Conservation (phyloP, 2,329 filamentous ascomycete species). For the Bipolaris cookei region DNA sequence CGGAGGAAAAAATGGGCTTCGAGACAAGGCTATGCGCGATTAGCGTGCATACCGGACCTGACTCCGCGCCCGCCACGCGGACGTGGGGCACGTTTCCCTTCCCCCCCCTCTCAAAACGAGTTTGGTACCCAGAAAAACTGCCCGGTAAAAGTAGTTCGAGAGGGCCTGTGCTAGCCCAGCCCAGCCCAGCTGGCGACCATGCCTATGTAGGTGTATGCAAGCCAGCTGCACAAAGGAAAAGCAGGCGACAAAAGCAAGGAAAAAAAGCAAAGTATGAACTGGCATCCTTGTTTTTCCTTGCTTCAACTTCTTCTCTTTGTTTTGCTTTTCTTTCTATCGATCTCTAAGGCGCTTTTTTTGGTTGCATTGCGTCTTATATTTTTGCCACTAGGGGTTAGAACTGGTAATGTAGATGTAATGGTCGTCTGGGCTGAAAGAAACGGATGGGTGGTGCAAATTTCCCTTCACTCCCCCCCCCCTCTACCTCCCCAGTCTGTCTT, state of each 20-base stretch:
- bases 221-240: too few relatives aligned
- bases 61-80: neutral
- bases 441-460: neutral
- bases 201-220: too few relatives aligned
- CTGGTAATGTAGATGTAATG: too few relatives aligned
- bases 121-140: neutral
- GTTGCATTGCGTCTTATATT: neutral
- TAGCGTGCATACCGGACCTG: neutral
- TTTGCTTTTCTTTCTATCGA: neutral
- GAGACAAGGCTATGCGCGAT: neutral
- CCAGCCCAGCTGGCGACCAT: too few relatives aligned
- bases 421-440: neutral
- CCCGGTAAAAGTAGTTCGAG: neutral
- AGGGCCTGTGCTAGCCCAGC: too few relatives aligned
- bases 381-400: neutral
- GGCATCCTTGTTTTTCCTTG: neutral
- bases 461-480: too few relatives aligned
- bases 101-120: neutral
- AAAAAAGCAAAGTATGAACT: too few relatives aligned
- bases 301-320: neutral
- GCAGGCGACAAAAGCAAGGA: too few relatives aligned
- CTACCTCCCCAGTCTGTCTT: too few relatives aligned
- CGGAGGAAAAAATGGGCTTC: neutral
- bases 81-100: neutral
- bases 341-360: too few relatives aligned